These are phyloP conservation scores for Rutidosis leptorrhynchoides DNA, from an alignment of 129 eudicot genomes.

Conservation along the genomic window DNA sequence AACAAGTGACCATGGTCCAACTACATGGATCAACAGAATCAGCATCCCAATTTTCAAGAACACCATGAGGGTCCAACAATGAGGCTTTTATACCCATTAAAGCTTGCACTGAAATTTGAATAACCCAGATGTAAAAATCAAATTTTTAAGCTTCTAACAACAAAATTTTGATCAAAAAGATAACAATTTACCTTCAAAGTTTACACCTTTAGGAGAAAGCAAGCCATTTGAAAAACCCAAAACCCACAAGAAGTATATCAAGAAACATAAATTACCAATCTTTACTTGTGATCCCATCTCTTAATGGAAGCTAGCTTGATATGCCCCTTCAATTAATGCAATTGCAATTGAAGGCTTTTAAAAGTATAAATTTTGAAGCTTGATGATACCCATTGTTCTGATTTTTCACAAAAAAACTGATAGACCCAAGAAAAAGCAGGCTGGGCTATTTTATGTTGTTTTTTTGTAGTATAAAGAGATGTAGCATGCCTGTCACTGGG, in stretches of 20 bases:
- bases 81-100: conserved; percentile 77
- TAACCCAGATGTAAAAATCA: conserved; percentile 27
- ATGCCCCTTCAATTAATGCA: neutral
- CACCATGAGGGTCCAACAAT: conserved; percentile 79
- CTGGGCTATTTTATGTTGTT: conserved; percentile 42
- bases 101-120: conserved; percentile 67
- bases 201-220: conserved; percentile 94
- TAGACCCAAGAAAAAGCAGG: conserved; percentile 47
- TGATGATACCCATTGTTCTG: conserved; percentile 27
- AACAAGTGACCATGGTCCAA: conserved; percentile 95
- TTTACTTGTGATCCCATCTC: conserved; percentile 40
- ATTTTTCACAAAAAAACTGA: conserved; percentile 36
- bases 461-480: conserved; percentile 53
- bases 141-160: conserved; percentile 20
- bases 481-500: conserved; percentile 88
- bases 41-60: conserved; percentile 94
- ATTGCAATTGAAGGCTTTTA: conserved; percentile 13
- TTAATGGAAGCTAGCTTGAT: conserved; percentile 17
- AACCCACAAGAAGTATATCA: conserved; percentile 42
- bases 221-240: conserved; percentile 44
- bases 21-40: conserved; percentile 96
- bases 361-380: conserved; percentile 11
- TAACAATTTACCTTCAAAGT: conserved; percentile 78
- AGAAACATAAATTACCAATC: conserved; percentile 40
- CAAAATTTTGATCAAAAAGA: conserved; percentile 20